A percentile compares a stretch with the other conserved stretches of the same genome.
These are phyloP conservation scores for Serpula lacrymans DNA, from an alignment of 768 basidiomycete species.

Conservation along the genomic window DNA sequence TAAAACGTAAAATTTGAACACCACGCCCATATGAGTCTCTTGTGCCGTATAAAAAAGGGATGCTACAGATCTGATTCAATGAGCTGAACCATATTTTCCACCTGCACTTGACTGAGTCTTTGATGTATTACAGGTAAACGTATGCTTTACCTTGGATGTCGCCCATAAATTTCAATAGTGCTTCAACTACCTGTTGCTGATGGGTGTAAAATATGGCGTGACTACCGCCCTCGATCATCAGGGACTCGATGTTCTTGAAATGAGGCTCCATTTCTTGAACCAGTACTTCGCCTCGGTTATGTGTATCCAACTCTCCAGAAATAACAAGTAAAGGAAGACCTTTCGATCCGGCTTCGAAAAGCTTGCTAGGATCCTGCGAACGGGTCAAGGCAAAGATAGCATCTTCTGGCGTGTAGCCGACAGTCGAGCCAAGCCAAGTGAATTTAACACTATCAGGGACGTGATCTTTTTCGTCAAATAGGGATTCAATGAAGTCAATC, in stretches of 20 bases:
- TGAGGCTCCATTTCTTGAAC: slow-evolving; percentile 23
- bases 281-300: slow-evolving; percentile 23
- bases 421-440: slow-evolving; percentile 20
- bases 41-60: too few species aligned
- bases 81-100: too few species aligned
- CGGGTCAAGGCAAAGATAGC: slow-evolving; percentile 20
- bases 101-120: too few species aligned
- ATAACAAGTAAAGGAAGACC: slow-evolving; percentile 28
- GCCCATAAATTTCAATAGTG: background rate
- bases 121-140: too few species aligned
- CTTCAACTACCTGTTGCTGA: slow-evolving; percentile 21
- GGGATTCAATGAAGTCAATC: slow-evolving; percentile 21
- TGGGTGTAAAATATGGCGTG: slow-evolving; percentile 33
- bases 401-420: slow-evolving; percentile 13
- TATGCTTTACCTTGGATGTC: too few species aligned
- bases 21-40: too few species aligned
- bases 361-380: slow-evolving; percentile 21
- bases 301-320: slow-evolving; percentile 23
- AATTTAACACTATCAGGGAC: slow-evolving; percentile 23
- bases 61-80: too few species aligned
- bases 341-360: slow-evolving; percentile 21
- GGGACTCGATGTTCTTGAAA: slow-evolving; percentile 31
- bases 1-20: too few species aligned
- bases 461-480: slow-evolving; percentile 22
- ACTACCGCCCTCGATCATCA: slow-evolving; percentile 26